Evolutionary conservation across 805 yeast species (phyloP).

Genomic region (Diddensiella santjacobensis): DNA sequence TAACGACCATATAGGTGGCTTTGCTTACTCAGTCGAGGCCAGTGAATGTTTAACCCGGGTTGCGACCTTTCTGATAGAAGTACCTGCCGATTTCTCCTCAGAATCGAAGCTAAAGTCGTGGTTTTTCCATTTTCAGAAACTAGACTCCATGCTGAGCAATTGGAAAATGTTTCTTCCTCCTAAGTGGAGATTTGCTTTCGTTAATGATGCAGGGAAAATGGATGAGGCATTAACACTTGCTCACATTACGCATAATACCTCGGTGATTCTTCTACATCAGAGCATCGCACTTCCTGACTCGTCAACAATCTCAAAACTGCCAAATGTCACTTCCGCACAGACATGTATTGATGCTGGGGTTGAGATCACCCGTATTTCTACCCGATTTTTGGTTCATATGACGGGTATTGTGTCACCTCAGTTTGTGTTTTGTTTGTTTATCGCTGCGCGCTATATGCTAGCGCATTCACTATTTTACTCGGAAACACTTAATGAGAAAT

Average conservation of each 20-base stretch:
- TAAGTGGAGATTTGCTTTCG: constrained; percentile 9
- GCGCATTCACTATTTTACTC: constrained; percentile 9
- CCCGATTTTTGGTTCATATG: constrained; percentile 2
- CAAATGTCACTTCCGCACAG: neutral
- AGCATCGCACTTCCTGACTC: constrained; percentile 9
- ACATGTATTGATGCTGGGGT: constrained; percentile 11
- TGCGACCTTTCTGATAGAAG: constrained; percentile 12
- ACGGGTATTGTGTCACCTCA: constrained; percentile 9
- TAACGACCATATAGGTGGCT: constrained; percentile 16
- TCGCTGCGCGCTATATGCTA: constrained; percentile 12
- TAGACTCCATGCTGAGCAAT: constrained; percentile 7
- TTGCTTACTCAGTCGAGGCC: constrained; percentile 17
- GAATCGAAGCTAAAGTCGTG: constrained; percentile 1
- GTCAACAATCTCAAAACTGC: constrained; percentile 1
- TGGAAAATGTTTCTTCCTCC: constrained; percentile 13
- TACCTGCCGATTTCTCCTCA: constrained; percentile 3
- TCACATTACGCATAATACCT: constrained; percentile 13
- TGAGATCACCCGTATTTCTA: constrained; percentile 9
- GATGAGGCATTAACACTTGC: constrained; percentile 15
- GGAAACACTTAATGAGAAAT: neutral
- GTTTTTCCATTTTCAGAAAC: constrained; percentile 7
- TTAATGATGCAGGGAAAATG: constrained; percentile 8
- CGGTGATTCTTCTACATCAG: constrained; percentile 14
- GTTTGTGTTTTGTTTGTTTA: constrained; percentile 14
- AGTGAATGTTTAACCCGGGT: constrained; percentile 16